Percentiles rank a stretch among this genome's conserved stretches.
Conservation (phyloP, 225 moss, liverwort and hornwort genomes). For the Climacium dendroides region DNA sequence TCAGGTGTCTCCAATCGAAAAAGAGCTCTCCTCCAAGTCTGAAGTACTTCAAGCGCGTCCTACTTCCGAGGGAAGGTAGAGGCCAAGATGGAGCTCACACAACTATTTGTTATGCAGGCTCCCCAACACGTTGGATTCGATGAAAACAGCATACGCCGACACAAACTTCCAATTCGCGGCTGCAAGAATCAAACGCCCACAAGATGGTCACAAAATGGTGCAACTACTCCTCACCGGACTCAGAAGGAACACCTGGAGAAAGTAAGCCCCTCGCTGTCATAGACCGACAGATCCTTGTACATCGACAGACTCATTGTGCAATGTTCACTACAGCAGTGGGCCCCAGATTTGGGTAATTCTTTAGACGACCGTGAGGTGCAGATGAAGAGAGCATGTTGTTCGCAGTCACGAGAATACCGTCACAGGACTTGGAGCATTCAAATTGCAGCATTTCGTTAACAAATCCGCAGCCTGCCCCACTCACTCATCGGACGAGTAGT, state of each 20-base stretch:
- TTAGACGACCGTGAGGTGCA: too few relatives aligned
- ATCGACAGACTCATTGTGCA: too few relatives aligned
- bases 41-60: neutral
- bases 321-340: neutral
- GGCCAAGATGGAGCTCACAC: neutral
- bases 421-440: neutral
- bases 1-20: neutral
- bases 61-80: neutral
- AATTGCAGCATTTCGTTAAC: neutral
- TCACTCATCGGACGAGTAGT: neutral
- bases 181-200: neutral
- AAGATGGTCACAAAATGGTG: neutral
- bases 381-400: neutral
- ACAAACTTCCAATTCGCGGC: neutral
- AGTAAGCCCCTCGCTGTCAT: neutral
- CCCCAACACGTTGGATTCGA: neutral
- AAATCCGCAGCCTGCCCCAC: neutral
- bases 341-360: neutral
- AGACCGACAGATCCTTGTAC: neutral
- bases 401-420: neutral
- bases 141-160: too few relatives aligned
- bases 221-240: neutral
- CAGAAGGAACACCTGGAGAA: too few relatives aligned
- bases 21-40: neutral
- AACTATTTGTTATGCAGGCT: neutral